A percentile compares a stretch with the other conserved stretches of the same genome.
Evolutionary conservation across 352 stramenopile species (phyloP).

Genomic region (Peronospora belbahrii): DNA sequence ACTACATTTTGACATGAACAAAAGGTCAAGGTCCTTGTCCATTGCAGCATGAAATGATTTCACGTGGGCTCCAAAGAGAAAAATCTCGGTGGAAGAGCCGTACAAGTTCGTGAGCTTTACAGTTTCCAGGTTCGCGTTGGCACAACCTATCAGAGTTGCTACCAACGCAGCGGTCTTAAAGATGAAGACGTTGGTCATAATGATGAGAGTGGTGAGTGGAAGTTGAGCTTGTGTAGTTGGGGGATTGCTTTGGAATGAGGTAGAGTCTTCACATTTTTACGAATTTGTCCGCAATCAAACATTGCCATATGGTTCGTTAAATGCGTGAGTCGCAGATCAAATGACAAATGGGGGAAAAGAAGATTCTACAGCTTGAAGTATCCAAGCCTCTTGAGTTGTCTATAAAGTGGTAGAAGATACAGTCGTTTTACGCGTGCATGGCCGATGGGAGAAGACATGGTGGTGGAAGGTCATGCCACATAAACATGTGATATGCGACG

Average conservation of each 20-base stretch:
- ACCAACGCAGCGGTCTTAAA: constrained; percentile 17
- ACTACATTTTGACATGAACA: constrained; percentile 82
- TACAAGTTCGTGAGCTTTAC: constrained; percentile 48
- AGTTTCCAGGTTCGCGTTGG: constrained; percentile 34
- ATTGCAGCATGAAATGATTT: constrained; percentile 44
- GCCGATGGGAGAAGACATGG: too few species aligned
- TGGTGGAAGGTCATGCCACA: too few species aligned
- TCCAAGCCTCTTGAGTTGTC: too few species aligned
- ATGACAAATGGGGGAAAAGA: too few species aligned
- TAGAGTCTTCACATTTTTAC: too few species aligned
- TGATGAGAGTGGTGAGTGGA: background rate
- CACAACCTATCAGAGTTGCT: constrained; percentile 12
- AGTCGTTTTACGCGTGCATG: too few species aligned
- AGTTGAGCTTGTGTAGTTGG: constrained; percentile 9
- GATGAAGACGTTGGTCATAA: constrained; percentile 13
- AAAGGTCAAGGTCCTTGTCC: constrained; percentile 38
- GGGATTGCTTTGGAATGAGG: constrained; percentile 22
- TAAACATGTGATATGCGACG: too few species aligned
- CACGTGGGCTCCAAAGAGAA: constrained; percentile 75
- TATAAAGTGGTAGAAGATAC: too few species aligned
- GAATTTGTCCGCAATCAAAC: too few species aligned
- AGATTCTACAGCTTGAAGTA: too few species aligned
- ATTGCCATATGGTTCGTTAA: too few species aligned
- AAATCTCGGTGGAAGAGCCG: constrained; percentile 55
- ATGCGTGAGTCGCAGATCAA: too few species aligned